Conservation (phyloP, 208 protist genomes). For the Leishmania lainsoni region DNA sequence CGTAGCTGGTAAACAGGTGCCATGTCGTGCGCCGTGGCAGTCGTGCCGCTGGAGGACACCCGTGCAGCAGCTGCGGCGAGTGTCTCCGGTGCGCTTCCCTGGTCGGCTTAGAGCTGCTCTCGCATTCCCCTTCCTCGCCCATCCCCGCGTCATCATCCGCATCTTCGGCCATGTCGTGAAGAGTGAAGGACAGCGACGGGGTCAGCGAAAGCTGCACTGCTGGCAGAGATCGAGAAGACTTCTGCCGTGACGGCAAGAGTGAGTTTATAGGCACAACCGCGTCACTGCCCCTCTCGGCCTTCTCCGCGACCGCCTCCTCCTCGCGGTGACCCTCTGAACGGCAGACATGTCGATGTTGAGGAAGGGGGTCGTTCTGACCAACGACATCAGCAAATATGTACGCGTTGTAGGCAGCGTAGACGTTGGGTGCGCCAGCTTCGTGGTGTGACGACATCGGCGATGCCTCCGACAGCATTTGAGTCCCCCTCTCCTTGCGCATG, state of each 20-base stretch:
- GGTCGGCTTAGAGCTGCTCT: not conserved
- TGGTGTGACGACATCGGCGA: too few relatives aligned
- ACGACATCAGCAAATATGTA: constrained; percentile 7
- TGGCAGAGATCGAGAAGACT: not conserved
- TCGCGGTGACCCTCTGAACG: not conserved
- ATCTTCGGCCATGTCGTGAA: constrained; percentile 16
- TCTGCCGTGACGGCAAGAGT: not conserved
- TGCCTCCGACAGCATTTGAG: too few relatives aligned
- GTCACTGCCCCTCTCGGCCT: not conserved
- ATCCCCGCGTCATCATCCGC: not conserved
- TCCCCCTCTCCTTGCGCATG: too few relatives aligned
- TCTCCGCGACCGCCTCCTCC: not conserved
- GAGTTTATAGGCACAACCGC: too few relatives aligned
- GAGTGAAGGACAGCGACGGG: constrained; percentile 34
- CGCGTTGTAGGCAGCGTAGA: constrained; percentile 12
- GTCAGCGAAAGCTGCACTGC: constrained; percentile 14
- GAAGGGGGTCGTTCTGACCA: not conserved
- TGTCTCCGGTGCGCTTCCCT: not conserved
- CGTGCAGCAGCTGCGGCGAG: not conserved
- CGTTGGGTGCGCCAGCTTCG: not conserved
- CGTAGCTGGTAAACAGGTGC: constrained; percentile 66
- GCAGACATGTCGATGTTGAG: not conserved
- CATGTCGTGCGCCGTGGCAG: constrained; percentile 25
- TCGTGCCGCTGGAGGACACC: not conserved
- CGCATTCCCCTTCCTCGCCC: not conserved